phyloP scores from a whole-genome alignment of 169 alveolate species.

The Plasmodium reichenowi region DNA sequence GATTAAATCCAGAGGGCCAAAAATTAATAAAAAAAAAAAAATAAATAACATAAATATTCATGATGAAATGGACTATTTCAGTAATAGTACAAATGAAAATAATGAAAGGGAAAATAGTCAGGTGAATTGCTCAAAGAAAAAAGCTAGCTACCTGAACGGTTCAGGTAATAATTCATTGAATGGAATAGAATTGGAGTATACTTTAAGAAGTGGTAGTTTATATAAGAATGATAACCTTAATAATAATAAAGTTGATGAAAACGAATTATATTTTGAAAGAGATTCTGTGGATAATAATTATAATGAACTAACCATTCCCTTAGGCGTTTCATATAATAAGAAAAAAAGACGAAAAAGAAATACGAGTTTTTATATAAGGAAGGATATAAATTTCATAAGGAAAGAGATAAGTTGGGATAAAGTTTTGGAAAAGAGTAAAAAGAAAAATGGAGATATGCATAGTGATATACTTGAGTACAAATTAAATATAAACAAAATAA shows the following conservation, averaged over 20 bases:
- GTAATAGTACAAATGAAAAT: not conserved
- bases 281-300: not conserved
- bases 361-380: conserved; percentile 59
- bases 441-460: conserved; percentile 12
- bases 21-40: not conserved
- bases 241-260: not conserved
- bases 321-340: too few relatives aligned
- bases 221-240: not conserved
- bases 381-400: conserved; percentile 21
- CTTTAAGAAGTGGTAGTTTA: not conserved
- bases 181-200: not conserved
- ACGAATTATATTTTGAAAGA: not conserved
- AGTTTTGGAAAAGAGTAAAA: conserved; percentile 43
- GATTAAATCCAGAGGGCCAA: conserved; percentile 17
- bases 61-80: too few relatives aligned
- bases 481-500: conserved; percentile 50
- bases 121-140: too few relatives aligned
- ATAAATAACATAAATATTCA: not conserved
- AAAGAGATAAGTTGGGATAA: conserved; percentile 33
- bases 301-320: not conserved
- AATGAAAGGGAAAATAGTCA: not conserved
- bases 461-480: not conserved
- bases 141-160: too few relatives aligned
- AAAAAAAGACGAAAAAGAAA: conserved; percentile 27
- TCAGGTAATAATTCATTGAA: not conserved